Evolutionary conservation across 352 stramenopile species (phyloP).

Genomic region (Phytopythium delawarense): DNA sequence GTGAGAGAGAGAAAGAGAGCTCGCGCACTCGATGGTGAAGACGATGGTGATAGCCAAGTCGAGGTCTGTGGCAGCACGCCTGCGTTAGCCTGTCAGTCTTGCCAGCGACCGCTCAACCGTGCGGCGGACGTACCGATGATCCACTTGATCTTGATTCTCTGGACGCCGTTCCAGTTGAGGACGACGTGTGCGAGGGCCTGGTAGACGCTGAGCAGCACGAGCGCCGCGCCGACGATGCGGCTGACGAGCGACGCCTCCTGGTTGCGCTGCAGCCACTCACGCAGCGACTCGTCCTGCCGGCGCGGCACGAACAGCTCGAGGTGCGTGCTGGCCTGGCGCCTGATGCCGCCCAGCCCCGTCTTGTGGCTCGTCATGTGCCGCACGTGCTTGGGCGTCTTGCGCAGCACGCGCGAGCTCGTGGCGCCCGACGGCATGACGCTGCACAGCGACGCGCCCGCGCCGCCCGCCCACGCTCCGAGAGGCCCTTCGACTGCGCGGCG

Average conservation of each 20-base stretch:
- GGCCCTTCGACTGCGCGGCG: not conserved
- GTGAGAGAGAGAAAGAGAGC: not conserved
- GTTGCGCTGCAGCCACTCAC: slow-evolving; percentile 71
- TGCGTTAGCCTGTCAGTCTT: not conserved
- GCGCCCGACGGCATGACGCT: slow-evolving; percentile 1
- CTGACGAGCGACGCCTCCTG: slow-evolving; percentile 59
- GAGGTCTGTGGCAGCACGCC: slow-evolving; percentile 16
- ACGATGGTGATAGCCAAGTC: slow-evolving; percentile 60
- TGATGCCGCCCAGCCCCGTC: slow-evolving; percentile 6
- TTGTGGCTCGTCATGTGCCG: slow-evolving; percentile 27
- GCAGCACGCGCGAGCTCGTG: not conserved
- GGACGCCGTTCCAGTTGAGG: slow-evolving; percentile 51
- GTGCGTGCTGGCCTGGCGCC: slow-evolving; percentile 26
- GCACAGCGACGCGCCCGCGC: slow-evolving; percentile 11
- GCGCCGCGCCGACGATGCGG: slow-evolving; percentile 30
- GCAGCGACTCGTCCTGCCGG: slow-evolving; percentile 38
- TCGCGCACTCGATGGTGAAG: slow-evolving; percentile 64
- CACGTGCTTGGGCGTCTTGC: slow-evolving; percentile 32
- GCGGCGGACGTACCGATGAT: slow-evolving; percentile 38
- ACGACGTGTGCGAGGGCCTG: slow-evolving; percentile 63
- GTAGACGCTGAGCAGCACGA: slow-evolving; percentile 56
- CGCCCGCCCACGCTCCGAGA: not conserved
- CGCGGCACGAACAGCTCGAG: slow-evolving; percentile 27
- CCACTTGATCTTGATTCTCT: slow-evolving; percentile 21
- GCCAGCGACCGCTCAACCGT: not conserved